Percentiles rank a stretch among this genome's conserved stretches.
Conservation (phyloP, 1,284 basidiomycete genomes). For the Cryptococcus sp. region DNA sequence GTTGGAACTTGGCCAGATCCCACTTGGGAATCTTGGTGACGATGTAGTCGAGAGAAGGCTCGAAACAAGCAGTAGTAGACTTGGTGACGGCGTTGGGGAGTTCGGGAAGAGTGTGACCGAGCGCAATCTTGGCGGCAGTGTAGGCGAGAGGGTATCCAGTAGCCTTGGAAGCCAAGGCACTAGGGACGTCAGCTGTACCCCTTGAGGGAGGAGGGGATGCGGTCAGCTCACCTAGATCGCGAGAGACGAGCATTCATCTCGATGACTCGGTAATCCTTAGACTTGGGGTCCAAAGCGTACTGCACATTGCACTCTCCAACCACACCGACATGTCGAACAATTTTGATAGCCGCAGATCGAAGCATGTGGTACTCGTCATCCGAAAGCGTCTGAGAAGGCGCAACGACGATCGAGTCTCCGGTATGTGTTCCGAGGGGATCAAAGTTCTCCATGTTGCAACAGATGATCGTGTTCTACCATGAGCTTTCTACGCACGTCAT, state of each 20-base stretch:
- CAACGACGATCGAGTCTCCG: conserved; percentile 99
- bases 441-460: conserved; percentile 99
- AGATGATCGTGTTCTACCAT: conserved; percentile 71
- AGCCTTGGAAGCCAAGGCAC: conserved; percentile 95
- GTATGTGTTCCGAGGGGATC: conserved; percentile 98
- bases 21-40: conserved; percentile 99
- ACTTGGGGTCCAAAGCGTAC: conserved; percentile 92
- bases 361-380: conserved; percentile 99
- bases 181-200: conserved; percentile 32
- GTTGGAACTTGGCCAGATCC: conserved; percentile 98
- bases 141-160: conserved; percentile 99
- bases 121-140: conserved; percentile 98
- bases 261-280: conserved; percentile 95
- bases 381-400: conserved; percentile 94
- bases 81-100: conserved; percentile 98
- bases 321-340: conserved; percentile 94
- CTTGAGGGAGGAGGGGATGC: conserved; percentile 58
- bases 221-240: conserved; percentile 52
- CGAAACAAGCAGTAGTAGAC: conserved; percentile 98
- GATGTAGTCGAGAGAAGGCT: conserved; percentile 99
- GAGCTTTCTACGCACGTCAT: background rate
- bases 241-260: conserved; percentile 84
- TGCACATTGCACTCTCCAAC: conserved; percentile 92
- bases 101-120: conserved; percentile 95
- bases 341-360: conserved; percentile 93